Conservation (phyloP, 1,139 yeast genomes). For the Wickerhamomyces sp. region DNA sequence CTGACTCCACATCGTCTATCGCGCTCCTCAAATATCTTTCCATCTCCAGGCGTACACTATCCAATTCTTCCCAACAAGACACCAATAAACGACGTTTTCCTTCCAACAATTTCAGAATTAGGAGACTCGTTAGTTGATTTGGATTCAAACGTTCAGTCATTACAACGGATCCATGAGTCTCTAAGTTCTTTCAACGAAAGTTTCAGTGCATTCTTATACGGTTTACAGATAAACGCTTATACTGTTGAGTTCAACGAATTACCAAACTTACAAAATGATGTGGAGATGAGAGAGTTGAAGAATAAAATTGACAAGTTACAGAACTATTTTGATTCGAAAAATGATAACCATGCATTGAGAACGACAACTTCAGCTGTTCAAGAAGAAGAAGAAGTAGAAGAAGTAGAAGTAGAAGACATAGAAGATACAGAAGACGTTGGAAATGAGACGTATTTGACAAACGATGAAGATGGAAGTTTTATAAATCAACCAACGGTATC, state of each 20-base stretch:
- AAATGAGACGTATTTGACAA: conserved; percentile 20
- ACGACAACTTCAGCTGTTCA: no score
- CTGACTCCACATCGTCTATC: conserved; percentile 19
- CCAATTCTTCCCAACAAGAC: conserved; percentile 16
- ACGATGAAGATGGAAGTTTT: conserved; percentile 23
- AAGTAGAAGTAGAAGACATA: not conserved
- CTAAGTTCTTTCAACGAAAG: conserved; percentile 54
- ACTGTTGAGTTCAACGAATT: conserved; percentile 56
- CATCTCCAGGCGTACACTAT: conserved; percentile 22
- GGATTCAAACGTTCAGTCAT: conserved; percentile 45
- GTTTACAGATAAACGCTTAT: conserved; percentile 64
- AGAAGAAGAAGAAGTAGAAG: no score
- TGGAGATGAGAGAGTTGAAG: conserved; percentile 13
- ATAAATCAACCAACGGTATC: conserved; percentile 16
- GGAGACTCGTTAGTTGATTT: conserved; percentile 51
- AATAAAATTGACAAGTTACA: conserved; percentile 17
- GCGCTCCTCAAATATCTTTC: conserved; percentile 14
- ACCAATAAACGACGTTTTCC: conserved; percentile 18
- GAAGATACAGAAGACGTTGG: not conserved
- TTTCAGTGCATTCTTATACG: conserved; percentile 58
- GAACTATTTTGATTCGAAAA: conserved; percentile 10
- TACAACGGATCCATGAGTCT: conserved; percentile 41
- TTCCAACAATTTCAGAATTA: conserved; percentile 30
- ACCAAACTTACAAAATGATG: conserved; percentile 26
- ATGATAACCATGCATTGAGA: no score